Conservation (phyloP, 495 filamentous ascomycete genomes). For the Immersiella caudata region DNA sequence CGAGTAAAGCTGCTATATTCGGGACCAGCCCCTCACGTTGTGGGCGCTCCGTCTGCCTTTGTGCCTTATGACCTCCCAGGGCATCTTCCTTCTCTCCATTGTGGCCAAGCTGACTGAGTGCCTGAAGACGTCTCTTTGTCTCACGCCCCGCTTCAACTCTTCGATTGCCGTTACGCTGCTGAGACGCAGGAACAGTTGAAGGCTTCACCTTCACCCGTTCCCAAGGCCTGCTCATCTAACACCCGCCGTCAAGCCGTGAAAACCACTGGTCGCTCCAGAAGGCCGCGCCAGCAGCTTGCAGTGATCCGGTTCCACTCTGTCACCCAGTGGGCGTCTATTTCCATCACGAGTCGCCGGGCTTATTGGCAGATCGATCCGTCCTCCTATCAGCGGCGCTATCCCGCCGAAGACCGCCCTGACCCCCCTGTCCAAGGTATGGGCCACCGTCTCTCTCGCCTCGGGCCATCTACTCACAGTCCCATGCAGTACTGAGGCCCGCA, state of each 20-base stretch:
- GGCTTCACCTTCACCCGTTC: conserved; percentile 19
- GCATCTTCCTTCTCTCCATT: conserved; percentile 3
- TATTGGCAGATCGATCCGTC: conserved; percentile 34
- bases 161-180: not conserved
- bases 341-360: conserved; percentile 38
- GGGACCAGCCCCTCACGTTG: conserved; percentile 10
- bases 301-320: conserved; percentile 34
- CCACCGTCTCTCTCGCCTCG: conserved; percentile 29
- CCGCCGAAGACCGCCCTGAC: conserved; percentile 14
- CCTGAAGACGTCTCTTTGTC: conserved; percentile 2
- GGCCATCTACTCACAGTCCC: conserved; percentile 37
- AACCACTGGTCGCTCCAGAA: conserved; percentile 29
- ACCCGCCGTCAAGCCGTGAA: conserved; percentile 22
- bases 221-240: conserved; percentile 19
- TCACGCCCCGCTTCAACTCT: not conserved
- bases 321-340: conserved; percentile 43
- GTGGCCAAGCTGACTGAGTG: not conserved
- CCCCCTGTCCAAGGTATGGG: conserved; percentile 35
- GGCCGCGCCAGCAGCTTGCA: conserved; percentile 35
- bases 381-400: conserved; percentile 40
- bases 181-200: conserved; percentile 26
- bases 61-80: conserved; percentile 5
- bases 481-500: conserved; percentile 44
- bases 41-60: conserved; percentile 6
- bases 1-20: conserved; percentile 14